Base-by-base conservation (phyloP, 1,284 basidiomycete genomes). In the Malassezia dermatis region DNA sequence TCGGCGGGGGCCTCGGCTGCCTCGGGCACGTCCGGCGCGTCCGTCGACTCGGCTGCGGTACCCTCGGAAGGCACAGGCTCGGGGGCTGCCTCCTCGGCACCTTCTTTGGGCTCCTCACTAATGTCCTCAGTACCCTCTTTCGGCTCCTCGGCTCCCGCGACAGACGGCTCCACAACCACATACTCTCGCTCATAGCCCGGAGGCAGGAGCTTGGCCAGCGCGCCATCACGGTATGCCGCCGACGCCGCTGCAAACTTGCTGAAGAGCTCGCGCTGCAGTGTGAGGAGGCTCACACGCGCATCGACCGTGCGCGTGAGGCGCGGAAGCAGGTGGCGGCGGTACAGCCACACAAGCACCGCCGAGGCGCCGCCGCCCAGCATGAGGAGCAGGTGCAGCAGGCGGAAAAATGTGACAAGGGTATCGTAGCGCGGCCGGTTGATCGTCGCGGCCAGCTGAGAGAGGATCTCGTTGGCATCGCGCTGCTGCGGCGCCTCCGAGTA, bases 351-450 rank as follows among this genome's bases (percentile, higher is more conserved):
- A 17, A 58, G 26, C 10, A 71, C 30, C 3, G 64, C 67, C 3
- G 69, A 59, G 10, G 59, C 28, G 10, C 64, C 66, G 42, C 70
- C 70, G n/a, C 67, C 60, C 39, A 73, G 48, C 60, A 69, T 63
- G 49, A 70, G 59, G 39, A 66, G 48, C 46, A 50, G 62, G 56
- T 66, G 65, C 32, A 72, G 51, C 4, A 61, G 59, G 13, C 65
- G 58, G 53, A 71, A 71, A 48, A 67, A 72, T 8, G 53, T 48
- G 27, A 72, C 44, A n/a, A 72, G 45, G n/a, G 65, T 66, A 27
- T 71, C 59, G 44, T 72, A 72, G 23, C 69, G 58, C 3, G 62
- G 51, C 23, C 42, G 48, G 19, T 19, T 47, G 1, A 56, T 44
- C 6, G 45, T 27, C 8, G 44, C 21, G 21, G 61, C 61, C 13